phyloP scores from a whole-genome alignment of 1,284 basidiomycete genomes.

The Puccinia novopanici region DNA sequence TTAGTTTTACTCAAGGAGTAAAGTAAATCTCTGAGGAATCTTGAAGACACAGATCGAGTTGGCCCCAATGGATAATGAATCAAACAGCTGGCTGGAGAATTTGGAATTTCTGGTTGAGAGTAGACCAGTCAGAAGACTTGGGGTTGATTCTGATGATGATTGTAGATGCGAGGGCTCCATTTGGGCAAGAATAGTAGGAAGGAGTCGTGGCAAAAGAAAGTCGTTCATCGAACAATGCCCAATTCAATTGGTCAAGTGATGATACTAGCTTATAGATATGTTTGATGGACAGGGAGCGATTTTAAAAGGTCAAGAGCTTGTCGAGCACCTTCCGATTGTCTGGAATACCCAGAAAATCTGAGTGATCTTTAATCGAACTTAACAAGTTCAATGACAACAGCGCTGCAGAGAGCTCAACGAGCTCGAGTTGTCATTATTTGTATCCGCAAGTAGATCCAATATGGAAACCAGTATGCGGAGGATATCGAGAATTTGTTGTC shows the following conservation, averaged over 20 bases:
- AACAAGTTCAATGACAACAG: conserved; percentile 36
- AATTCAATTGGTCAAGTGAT: conserved; percentile 36
- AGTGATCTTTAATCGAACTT: conserved; percentile 25
- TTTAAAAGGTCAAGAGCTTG: conserved; percentile 19
- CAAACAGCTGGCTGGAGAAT: conserved; percentile 12
- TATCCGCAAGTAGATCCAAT: conserved; percentile 23
- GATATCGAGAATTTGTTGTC: conserved; percentile 1
- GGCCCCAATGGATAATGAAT: conserved; percentile 57
- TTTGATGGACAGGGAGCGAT: conserved; percentile 1
- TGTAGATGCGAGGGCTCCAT: conserved; percentile 2
- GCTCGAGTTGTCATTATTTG: neutral
- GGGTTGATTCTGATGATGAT: conserved; percentile 17
- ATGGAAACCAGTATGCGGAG: conserved; percentile 27
- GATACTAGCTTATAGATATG: conserved; percentile 26
- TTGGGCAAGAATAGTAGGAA: conserved; percentile 5
- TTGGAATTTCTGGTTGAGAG: conserved; percentile 21
- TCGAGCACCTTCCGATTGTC: conserved; percentile 30
- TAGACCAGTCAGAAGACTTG: conserved; percentile 34
- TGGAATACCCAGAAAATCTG: conserved; percentile 36
- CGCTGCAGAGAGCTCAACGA: conserved; percentile 4
- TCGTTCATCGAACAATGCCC: conserved; percentile 40
- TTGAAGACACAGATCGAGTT: conserved; percentile 52
- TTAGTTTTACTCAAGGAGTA: conserved; percentile 64
- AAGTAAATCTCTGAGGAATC: conserved; percentile 21
- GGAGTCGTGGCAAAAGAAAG: conserved; percentile 37